phyloP scores from a whole-genome alignment of 768 basidiomycete genomes.

The Boletus rubescentipes region DNA sequence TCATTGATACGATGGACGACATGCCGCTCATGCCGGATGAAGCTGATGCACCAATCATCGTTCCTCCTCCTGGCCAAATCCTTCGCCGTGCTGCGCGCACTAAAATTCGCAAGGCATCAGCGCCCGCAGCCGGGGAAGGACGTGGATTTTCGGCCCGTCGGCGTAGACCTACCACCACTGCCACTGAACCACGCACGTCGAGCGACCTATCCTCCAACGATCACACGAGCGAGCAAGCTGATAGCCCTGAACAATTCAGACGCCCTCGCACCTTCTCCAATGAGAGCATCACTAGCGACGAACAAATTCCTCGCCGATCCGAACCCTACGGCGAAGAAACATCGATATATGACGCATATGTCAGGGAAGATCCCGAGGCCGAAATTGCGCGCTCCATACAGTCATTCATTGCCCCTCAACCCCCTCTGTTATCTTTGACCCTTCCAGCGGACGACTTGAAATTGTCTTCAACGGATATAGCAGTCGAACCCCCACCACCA shows the following conservation, averaged over 20 bases:
- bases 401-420: conserved; percentile 16
- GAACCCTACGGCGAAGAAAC: conserved; percentile 81
- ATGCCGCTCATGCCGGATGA: conserved; percentile 72
- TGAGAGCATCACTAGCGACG: conserved; percentile 38
- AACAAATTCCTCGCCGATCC: conserved; percentile 47
- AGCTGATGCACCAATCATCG: conserved; percentile 85
- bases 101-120: conserved; percentile 85
- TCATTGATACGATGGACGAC: conserved; percentile 66
- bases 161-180: conserved; percentile 27
- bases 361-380: conserved; percentile 52
- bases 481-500: conserved; percentile 29
- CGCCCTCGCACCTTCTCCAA: conserved; percentile 38
- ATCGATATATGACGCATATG: conserved; percentile 84
- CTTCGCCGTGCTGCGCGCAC: conserved; percentile 91
- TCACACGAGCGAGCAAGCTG: conserved; percentile 59
- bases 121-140: conserved; percentile 74
- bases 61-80: conserved; percentile 82
- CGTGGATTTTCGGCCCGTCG: conserved; percentile 65
- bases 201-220: conserved; percentile 63
- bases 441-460: conserved; percentile 18
- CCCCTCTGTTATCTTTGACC: conserved; percentile 26
- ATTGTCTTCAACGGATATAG: conserved; percentile 5
- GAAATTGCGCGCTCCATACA: conserved; percentile 24
- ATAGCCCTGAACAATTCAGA: conserved; percentile 41
- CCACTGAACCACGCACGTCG: conserved; percentile 53